Base-by-base conservation (phyloP, 805 yeast genomes). In the Yarrowia bubula region DNA sequence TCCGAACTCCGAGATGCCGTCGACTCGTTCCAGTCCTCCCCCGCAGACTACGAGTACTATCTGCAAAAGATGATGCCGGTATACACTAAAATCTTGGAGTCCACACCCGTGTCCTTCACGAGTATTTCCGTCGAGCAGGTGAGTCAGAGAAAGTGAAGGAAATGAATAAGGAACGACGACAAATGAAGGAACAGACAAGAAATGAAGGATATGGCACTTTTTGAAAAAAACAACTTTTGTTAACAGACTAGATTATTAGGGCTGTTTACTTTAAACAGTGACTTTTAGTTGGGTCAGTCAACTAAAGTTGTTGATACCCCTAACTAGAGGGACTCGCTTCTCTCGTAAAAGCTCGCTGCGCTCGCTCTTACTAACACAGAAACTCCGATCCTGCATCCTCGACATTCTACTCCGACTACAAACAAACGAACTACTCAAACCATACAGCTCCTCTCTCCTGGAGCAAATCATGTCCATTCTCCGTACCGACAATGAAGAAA, bases 401-500 rank as follows among this genome's bases (percentile, higher is more conserved):
- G 97, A 92, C 72, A 84, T 90, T 14, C 77, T 93, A 13, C 92
- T 90, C 71, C 81, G 97, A 55, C 81, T 92, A 47, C 91, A 90
- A 65, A 85, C 89, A 80, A 92, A 89, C 72, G 97, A 92, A 39
- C 82, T 87, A 1, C 85, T 91, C 71, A 88, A 87, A 72, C 89
- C 89, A 0, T 86, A 86, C 73, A 86, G 92, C 0, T 77, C 77
- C 38, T 80, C 80, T 41, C 81, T 91, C 17, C 78, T 89, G 70
- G 86, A 84, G 39, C 77, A 81, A 9, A 77, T 93, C 64, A 84
- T 86, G 70, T 75, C 78, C 22, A 77, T 88, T 13, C 78, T 93
- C 66, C 84, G 83, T 17, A 80, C 78, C 14, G 99, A 96, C 72
- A 95, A 95, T 74, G 99, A 96, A 75, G 98, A 92, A 67, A 95